These are phyloP conservation scores for Vanrija sp. DNA, from an alignment of 1,284 basidiomycete species.

Conservation along the genomic window DNA sequence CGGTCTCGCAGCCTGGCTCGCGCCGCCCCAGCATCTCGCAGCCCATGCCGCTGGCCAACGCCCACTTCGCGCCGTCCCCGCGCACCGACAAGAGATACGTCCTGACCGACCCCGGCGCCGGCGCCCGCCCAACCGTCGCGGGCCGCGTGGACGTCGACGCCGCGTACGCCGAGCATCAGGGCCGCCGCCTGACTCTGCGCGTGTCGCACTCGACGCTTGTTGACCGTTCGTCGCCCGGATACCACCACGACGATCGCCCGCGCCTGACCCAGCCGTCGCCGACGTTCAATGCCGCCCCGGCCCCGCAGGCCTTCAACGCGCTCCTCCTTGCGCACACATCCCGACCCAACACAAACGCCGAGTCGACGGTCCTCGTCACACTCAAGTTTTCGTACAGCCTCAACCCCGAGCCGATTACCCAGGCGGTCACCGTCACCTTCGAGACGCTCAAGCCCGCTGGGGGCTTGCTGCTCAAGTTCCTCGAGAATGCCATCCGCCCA, in stretches of 20 bases:
- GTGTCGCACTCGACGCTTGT: conserved; percentile 1
- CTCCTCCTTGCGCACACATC: conserved; percentile 8
- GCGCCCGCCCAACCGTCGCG: neutral
- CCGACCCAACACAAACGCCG: conserved; percentile 1
- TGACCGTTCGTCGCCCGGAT: no score
- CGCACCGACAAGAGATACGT: no score
- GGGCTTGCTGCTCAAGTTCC: conserved; percentile 16
- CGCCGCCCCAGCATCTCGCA: no score
- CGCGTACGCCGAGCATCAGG: conserved; percentile 1
- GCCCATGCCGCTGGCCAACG: no score
- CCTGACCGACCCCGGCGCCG: neutral
- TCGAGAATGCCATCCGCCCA: conserved; percentile 15
- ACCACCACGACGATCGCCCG: neutral
- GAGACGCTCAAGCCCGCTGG: conserved; percentile 24
- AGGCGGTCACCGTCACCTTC: conserved; percentile 23
- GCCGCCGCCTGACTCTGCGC: conserved; percentile 4
- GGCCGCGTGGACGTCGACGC: conserved; percentile 3
- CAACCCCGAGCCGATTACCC: conserved; percentile 23
- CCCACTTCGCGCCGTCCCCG: no score
- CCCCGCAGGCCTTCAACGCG: neutral
- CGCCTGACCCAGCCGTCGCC: neutral
- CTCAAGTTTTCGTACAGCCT: conserved; percentile 30
- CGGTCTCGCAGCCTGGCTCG: neutral
- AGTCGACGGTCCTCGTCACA: conserved; percentile 16
- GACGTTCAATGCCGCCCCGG: neutral